A percentile compares a stretch with the other conserved stretches of the same genome.
Evolutionary conservation across 129 eudicot species (phyloP).

Genomic region (Heracleum sosnowskyi): DNA sequence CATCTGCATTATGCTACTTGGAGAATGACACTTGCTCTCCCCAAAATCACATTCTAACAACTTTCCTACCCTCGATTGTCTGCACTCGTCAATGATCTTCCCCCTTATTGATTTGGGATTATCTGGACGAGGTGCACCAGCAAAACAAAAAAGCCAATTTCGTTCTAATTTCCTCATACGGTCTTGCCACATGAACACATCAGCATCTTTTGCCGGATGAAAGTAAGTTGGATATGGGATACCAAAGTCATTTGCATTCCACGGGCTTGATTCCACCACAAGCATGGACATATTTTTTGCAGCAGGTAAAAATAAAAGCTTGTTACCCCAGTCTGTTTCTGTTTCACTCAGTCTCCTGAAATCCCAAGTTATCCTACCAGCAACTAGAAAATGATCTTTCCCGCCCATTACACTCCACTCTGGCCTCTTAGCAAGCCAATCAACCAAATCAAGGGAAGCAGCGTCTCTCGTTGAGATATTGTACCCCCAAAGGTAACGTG

Average conservation of each 20-base stretch:
- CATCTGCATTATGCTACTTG: slow-evolving; percentile 79
- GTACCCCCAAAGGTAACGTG: slow-evolving; percentile 81
- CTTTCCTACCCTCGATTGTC: slow-evolving; percentile 43
- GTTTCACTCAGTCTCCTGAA: slow-evolving; percentile 49
- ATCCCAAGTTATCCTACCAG: slow-evolving; percentile 94
- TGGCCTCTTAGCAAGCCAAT: slow-evolving; percentile 59
- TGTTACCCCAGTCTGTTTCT: slow-evolving; percentile 87
- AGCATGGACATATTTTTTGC: slow-evolving; percentile 87
- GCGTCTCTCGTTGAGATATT: slow-evolving; percentile 61
- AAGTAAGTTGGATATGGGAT: slow-evolving; percentile 90
- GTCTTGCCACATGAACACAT: slow-evolving; percentile 71
- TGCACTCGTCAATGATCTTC: slow-evolving; percentile 68
- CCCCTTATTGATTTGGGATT: slow-evolving; percentile 63
- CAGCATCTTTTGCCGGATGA: slow-evolving; percentile 76
- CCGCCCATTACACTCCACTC: slow-evolving; percentile 86
- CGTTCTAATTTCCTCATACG: slow-evolving; percentile 59
- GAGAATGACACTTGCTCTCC: slow-evolving; percentile 78
- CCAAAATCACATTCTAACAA: slow-evolving; percentile 62
- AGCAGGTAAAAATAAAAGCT: slow-evolving; percentile 72
- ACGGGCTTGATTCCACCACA: slow-evolving; percentile 85
- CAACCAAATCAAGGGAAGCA: slow-evolving; percentile 64
- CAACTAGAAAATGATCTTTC: slow-evolving; percentile 84
- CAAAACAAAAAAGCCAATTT: slow-evolving; percentile 72
- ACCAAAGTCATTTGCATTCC: slow-evolving; percentile 74
- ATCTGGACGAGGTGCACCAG: slow-evolving; percentile 82